Evolutionary conservation across 345 rosid genomes (phyloP).

Genomic region (Psidium friedrichsthalianum): DNA sequence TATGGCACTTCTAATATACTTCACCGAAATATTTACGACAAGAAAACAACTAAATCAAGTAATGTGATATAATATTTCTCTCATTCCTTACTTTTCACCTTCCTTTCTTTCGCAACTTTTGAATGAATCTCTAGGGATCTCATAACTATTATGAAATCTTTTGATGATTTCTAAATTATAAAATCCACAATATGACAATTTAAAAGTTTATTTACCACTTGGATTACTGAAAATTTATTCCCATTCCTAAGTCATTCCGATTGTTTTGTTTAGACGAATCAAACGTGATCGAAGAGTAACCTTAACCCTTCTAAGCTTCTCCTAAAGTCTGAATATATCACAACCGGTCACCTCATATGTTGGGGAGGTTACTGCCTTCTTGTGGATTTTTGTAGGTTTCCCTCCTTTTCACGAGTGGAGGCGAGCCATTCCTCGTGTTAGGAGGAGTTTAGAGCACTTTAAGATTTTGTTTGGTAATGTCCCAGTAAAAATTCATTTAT

Average conservation of each 20-base stretch:
- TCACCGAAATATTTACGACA: neutral
- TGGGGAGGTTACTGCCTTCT: neutral
- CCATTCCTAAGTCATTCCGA: neutral
- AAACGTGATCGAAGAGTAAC: neutral
- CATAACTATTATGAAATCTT: neutral
- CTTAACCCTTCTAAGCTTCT: neutral
- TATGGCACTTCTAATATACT: too few species aligned
- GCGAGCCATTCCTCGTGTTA: neutral
- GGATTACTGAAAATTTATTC: neutral
- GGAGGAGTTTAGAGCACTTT: neutral
- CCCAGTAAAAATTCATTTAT: neutral
- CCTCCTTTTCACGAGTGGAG: neutral
- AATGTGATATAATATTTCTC: neutral
- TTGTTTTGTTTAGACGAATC: neutral
- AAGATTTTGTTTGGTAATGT: neutral
- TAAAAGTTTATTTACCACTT: neutral
- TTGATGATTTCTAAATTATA: neutral
- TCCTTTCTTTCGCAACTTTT: neutral
- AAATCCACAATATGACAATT: neutral
- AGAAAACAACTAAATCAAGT: neutral
- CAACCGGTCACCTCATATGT: neutral
- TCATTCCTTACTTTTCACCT: neutral
- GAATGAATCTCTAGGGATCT: neutral
- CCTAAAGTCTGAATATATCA: neutral
- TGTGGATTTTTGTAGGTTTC: neutral